Evolutionary conservation across 768 basidiomycete genomes (phyloP).

Genomic region (Daedaleopsis sinensis): DNA sequence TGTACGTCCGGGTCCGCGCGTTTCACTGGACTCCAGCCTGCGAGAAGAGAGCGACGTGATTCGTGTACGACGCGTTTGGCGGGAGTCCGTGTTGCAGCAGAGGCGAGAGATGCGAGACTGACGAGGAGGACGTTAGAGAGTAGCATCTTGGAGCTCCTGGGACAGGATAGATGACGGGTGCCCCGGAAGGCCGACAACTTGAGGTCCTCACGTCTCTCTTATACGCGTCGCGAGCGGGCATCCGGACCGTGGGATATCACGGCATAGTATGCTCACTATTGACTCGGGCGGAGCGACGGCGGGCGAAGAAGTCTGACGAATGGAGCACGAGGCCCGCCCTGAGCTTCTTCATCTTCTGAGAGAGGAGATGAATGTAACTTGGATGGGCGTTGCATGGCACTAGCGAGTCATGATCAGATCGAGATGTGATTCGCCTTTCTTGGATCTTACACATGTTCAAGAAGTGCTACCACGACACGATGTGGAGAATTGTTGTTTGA

Average conservation of each 20-base stretch:
- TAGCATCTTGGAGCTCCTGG: neutral
- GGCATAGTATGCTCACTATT: neutral
- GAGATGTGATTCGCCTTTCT: no score
- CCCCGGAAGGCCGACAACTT: no score
- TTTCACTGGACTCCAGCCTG: conserved; percentile 44
- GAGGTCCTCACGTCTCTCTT: neutral
- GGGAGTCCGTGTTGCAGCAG: neutral
- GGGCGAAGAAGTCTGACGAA: neutral
- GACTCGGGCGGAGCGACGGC: neutral
- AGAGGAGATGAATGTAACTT: no score
- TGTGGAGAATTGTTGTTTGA: no score
- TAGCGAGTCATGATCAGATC: no score
- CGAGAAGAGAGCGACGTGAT: conserved; percentile 30
- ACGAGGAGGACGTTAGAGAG: neutral
- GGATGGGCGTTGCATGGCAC: no score
- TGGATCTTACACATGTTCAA: no score
- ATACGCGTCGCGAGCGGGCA: neutral
- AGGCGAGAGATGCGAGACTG: neutral
- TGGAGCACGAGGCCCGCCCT: neutral
- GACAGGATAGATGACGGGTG: neutral
- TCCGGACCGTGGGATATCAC: neutral
- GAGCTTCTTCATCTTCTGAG: no score
- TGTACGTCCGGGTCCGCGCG: conserved; percentile 38
- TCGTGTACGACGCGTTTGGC: conserved; percentile 15
- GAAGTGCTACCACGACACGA: no score